A percentile compares a stretch with the other conserved stretches of the same genome.
phyloP scores from a whole-genome alignment of 2,329 filamentous ascomycete genomes.

The Colletotrichum spaethianum region DNA sequence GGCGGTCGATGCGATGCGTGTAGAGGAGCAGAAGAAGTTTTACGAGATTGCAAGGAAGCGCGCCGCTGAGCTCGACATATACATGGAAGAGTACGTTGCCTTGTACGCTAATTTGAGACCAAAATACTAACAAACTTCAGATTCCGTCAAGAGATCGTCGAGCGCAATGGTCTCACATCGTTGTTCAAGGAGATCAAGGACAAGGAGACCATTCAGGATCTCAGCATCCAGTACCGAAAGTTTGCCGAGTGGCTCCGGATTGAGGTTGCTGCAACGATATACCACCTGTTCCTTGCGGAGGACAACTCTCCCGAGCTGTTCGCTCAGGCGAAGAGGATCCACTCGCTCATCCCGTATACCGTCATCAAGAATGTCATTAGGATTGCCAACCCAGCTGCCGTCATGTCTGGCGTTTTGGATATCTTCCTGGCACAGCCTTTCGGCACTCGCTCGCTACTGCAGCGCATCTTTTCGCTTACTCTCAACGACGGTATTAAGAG shows the following conservation, averaged over 20 bases:
- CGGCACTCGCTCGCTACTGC: constrained; percentile 88
- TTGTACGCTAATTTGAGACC: constrained; percentile 27
- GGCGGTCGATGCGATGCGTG: constrained; percentile 85
- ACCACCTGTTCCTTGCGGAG: constrained; percentile 96
- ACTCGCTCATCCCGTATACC: constrained; percentile 93
- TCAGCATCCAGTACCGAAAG: constrained; percentile 96
- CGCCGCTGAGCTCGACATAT: constrained; percentile 93
- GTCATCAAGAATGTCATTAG: constrained; percentile 97
- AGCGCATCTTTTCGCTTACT: constrained; percentile 93
- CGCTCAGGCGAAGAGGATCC: constrained; percentile 92
- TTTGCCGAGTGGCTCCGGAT: constrained; percentile 99
- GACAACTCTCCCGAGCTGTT: constrained; percentile 98
- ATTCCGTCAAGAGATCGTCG: constrained; percentile 77
- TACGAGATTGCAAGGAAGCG: constrained; percentile 95
- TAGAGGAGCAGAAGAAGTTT: constrained; percentile 94
- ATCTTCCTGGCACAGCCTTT: constrained; percentile 97
- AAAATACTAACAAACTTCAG: constrained; percentile 52
- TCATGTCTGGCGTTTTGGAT: constrained; percentile 96
- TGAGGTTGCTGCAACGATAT: constrained; percentile 95
- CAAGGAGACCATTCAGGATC: constrained; percentile 87
- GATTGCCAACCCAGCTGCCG: constrained; percentile 94
- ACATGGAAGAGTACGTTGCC: constrained; percentile 86
- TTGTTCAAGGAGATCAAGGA: constrained; percentile 94
- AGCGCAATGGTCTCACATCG: constrained; percentile 87
- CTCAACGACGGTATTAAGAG: constrained; percentile 90